Evolutionary conservation across 2,329 filamentous ascomycete genomes (phyloP).

Genomic region (Fusarium transvaalense): DNA sequence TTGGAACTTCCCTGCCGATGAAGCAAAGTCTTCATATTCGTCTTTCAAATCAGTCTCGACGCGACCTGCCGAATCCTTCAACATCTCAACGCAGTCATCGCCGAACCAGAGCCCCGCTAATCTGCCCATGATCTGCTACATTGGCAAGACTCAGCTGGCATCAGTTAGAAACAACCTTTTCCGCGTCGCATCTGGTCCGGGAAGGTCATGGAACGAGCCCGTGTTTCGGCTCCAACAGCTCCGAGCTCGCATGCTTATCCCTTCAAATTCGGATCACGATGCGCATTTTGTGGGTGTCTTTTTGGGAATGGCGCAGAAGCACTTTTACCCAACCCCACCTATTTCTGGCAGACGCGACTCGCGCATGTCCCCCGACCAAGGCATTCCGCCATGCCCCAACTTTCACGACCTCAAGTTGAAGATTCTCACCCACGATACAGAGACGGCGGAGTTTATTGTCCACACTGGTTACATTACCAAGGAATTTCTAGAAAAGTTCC

Average conservation of each 20-base stretch:
- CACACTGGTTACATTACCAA: slow-evolving; percentile 64
- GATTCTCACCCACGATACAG: slow-evolving; percentile 64
- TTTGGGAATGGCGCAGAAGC: slow-evolving; percentile 68
- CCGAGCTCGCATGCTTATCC: slow-evolving; percentile 62
- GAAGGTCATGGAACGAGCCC: slow-evolving; percentile 58
- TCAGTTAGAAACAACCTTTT: slow-evolving; percentile 62
- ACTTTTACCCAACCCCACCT: slow-evolving; percentile 59
- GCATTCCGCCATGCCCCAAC: slow-evolving; percentile 46
- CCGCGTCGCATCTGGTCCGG: slow-evolving; percentile 58
- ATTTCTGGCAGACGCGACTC: slow-evolving; percentile 44
- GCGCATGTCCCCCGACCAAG: slow-evolving; percentile 42
- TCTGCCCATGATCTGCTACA: slow-evolving; percentile 59
- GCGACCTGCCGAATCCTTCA: slow-evolving; percentile 51
- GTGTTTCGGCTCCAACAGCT: slow-evolving; percentile 62
- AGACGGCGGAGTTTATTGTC: slow-evolving; percentile 64
- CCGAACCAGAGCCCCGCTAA: slow-evolving; percentile 41
- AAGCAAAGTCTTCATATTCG: slow-evolving; percentile 45
- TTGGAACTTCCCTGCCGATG: slow-evolving; percentile 58
- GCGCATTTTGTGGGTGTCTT: slow-evolving; percentile 65
- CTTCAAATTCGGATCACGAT: slow-evolving; percentile 64
- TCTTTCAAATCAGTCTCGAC: slow-evolving; percentile 56
- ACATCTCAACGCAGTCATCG: slow-evolving; percentile 43
- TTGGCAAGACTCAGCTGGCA: slow-evolving; percentile 62
- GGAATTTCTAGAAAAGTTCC: slow-evolving; percentile 63
- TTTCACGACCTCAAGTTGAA: slow-evolving; percentile 64